Percentiles rank a stretch among this genome's conserved stretches.
Evolutionary conservation across 495 filamentous ascomycete species (phyloP).

Genomic region (Trichoderma gamsii): DNA sequence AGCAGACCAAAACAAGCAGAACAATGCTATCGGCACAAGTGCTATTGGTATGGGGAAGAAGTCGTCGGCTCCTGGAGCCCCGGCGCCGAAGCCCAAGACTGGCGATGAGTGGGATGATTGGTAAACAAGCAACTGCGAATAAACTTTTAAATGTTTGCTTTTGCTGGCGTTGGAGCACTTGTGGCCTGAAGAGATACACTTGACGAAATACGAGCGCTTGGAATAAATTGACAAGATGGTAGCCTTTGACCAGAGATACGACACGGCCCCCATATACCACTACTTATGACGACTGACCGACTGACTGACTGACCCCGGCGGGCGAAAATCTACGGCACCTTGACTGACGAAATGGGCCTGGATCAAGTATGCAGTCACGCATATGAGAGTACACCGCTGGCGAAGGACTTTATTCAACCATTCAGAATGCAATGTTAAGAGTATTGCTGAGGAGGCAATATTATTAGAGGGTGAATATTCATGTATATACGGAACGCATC

Average conservation of each 20-base stretch:
- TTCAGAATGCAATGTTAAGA: background rate
- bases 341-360: background rate
- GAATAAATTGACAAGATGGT: constrained; percentile 7
- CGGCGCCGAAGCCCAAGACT: constrained; percentile 31
- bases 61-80: constrained; percentile 30
- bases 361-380: background rate
- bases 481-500: background rate
- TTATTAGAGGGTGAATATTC: background rate
- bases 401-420: no score
- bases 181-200: constrained; percentile 14
- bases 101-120: constrained; percentile 64
- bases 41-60: constrained; percentile 65
- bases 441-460: background rate
- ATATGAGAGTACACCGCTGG: background rate
- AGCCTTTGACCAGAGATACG: background rate
- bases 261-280: constrained; percentile 1
- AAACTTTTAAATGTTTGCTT: background rate
- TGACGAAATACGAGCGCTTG: constrained; percentile 13
- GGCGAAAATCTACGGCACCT: background rate
- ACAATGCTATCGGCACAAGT: constrained; percentile 60
- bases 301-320: background rate
- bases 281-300: background rate
- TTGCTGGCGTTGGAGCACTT: constrained; percentile 13
- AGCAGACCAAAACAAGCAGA: constrained; percentile 40
- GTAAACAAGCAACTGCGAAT: constrained; percentile 30